Evolutionary conservation across 23 red algal species (phyloP).

Genomic region (Gracilaria gracilis): DNA sequence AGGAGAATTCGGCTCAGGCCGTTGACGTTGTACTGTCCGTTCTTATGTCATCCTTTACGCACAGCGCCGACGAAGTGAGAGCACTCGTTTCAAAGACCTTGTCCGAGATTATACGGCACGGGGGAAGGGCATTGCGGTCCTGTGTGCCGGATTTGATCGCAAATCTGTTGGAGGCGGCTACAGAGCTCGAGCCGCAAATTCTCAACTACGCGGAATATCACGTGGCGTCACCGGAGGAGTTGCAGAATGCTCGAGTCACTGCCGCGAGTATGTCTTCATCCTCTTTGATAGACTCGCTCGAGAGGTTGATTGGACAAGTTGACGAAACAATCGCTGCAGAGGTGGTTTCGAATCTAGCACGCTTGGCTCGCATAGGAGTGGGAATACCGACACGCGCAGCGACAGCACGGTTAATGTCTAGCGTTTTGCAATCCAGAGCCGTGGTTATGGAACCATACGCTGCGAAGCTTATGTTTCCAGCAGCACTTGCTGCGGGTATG

Average conservation of each 20-base stretch:
- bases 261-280: constrained; percentile 73
- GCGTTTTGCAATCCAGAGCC: constrained; percentile 46
- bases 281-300: constrained; percentile 65
- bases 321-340: constrained; percentile 61
- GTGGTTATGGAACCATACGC: constrained; percentile 63
- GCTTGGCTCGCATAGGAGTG: constrained; percentile 68
- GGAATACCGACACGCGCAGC: constrained; percentile 78
- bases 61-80: constrained; percentile 62
- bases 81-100: constrained; percentile 56
- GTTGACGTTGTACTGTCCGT: constrained; percentile 61
- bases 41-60: constrained; percentile 65
- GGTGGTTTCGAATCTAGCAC: constrained; percentile 41
- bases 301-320: constrained; percentile 62
- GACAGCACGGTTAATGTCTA: constrained; percentile 67
- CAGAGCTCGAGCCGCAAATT: constrained; percentile 63
- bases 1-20: constrained; percentile 43
- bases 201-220: constrained; percentile 82
- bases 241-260: constrained; percentile 55
- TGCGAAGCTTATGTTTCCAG: constrained; percentile 54
- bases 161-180: constrained; percentile 65
- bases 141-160: constrained; percentile 52
- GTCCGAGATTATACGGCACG: constrained; percentile 55
- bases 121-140: constrained; percentile 37
- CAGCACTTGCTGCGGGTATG: constrained; percentile 58
- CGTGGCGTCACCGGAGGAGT: constrained; percentile 52